Evolutionary conservation across 1,284 basidiomycete genomes (phyloP).

Genomic region (Marasmius fiardii): DNA sequence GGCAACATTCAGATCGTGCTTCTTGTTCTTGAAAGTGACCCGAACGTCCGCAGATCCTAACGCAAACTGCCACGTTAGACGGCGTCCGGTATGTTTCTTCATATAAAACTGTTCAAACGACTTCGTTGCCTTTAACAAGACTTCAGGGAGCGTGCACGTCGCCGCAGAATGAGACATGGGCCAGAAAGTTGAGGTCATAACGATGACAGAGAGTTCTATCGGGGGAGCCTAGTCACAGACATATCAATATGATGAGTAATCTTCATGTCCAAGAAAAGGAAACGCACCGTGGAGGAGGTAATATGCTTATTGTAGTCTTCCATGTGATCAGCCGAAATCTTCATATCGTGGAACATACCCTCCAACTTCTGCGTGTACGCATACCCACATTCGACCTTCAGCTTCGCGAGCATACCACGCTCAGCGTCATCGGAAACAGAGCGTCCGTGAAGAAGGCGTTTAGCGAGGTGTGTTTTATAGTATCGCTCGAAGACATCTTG

Average conservation of each 20-base stretch:
- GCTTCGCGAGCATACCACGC: conserved; percentile 95
- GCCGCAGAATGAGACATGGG: conserved; percentile 68
- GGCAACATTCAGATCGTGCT: conserved; percentile 91
- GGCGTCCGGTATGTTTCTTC: conserved; percentile 83
- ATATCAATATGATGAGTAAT: conserved; percentile 9
- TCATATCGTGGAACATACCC: conserved; percentile 99
- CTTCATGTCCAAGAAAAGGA: neutral
- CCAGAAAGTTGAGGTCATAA: conserved; percentile 95
- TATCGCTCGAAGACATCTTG: conserved; percentile 99
- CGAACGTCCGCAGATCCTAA: conserved; percentile 90
- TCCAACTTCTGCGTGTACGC: conserved; percentile 98
- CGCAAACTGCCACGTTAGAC: conserved; percentile 93
- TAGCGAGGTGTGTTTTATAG: conserved; percentile 95
- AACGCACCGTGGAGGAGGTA: conserved; percentile 49
- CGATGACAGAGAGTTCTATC: conserved; percentile 81
- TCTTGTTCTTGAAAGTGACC: conserved; percentile 76
- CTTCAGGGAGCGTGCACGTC: conserved; percentile 65
- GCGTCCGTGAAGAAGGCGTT: conserved; percentile 82
- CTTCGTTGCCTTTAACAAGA: conserved; percentile 62
- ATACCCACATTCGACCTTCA: conserved; percentile 96
- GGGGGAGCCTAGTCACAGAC: conserved; percentile 50
- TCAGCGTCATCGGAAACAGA: conserved; percentile 98
- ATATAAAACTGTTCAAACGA: conserved; percentile 92
- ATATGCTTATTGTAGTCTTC: conserved; percentile 68
- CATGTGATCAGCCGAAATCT: conserved; percentile 83